Evolutionary conservation across 2,329 filamentous ascomycete genomes (phyloP), one percentile per base, ranked within the genome.

Genomic region (Diplodia seriata): DNA sequence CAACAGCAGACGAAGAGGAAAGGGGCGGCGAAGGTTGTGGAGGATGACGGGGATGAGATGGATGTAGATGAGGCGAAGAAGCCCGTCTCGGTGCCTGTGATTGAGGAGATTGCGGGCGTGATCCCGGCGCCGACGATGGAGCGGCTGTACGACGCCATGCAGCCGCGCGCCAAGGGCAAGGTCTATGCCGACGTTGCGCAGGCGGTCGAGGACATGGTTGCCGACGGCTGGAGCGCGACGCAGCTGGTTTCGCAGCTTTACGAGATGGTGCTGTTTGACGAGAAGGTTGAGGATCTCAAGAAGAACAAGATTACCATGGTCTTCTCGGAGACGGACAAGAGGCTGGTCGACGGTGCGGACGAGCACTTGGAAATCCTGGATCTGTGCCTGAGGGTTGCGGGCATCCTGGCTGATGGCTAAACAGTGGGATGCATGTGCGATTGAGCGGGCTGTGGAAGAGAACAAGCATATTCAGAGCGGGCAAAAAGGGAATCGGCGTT

Each of bases 81-180:
- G n/a, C 73, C 79, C 14, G 88, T 98, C 56, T 94, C 93, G 0
- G 86, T 94, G 47, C 88, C 87, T 73, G 92, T 88, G 64, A 88
- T 99, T 56, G 92, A 98, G 76, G 95, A 99, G 74, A 99, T 99
- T 76, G 94, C 95, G 0, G 95, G 96, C 67, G 93, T 98, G 2
- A 94, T 99, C 72, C 95, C 96, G 0, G 85, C 89, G 15, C 73
- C 78, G 12, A 92, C 93, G 1, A 88, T 99, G 61, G 86, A 91
- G 67, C 80, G 79, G 9, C 84, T 99, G 18, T 83, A 92, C 14
- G 81, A 87, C 69, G 91, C 93, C 20, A 91, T 98, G 82, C 90
- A 91, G 72, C 62, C 67, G 12, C 73, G 68, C 11, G 70, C 73
- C 0, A 84, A 85, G 12, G 73, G 86, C 0, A 84, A 86, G 15